Conservation (phyloP, 2,329 filamentous ascomycete species). For the Fusarium dimerum region DNA sequence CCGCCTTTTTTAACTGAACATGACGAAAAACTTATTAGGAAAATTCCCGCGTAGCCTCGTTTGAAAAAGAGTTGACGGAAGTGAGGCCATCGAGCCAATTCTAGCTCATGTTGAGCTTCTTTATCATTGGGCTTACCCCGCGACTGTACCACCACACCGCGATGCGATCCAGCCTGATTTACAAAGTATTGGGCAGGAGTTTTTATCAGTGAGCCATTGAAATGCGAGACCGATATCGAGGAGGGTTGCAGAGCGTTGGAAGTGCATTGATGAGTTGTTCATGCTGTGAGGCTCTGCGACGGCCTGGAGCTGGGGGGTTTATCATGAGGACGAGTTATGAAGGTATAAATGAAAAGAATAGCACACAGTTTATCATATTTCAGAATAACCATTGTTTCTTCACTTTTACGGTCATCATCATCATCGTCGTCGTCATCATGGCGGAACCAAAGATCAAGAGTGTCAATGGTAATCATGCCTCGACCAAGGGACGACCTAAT, state of each 20-base stretch:
- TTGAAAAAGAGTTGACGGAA: not conserved
- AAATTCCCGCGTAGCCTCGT: not conserved
- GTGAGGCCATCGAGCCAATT: slow-evolving; percentile 17
- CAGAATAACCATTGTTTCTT: slow-evolving; percentile 6
- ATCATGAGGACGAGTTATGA: slow-evolving; percentile 2
- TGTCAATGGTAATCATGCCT: slow-evolving; percentile 23
- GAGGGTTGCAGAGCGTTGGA: slow-evolving; percentile 16
- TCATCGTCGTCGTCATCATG: slow-evolving; percentile 25
- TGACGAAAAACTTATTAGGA: not conserved
- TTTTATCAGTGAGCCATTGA: slow-evolving; percentile 12
- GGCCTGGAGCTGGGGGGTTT: slow-evolving; percentile 14
- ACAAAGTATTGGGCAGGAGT: slow-evolving; percentile 18
- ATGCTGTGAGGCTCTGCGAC: slow-evolving; percentile 25
- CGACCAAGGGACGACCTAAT: slow-evolving; percentile 16
- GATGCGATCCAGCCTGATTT: slow-evolving; percentile 24
- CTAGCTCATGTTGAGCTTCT: slow-evolving; percentile 5
- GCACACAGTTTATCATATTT: slow-evolving; percentile 17
- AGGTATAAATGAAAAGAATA: slow-evolving; percentile 19
- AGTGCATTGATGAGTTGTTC: slow-evolving; percentile 31
- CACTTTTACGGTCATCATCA: slow-evolving; percentile 9
- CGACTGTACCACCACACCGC: slow-evolving; percentile 20
- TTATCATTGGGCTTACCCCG: slow-evolving; percentile 28
- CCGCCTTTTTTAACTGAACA: not conserved
- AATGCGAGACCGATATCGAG: slow-evolving; percentile 12
- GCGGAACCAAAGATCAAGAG: slow-evolving; percentile 31